Conservation (phyloP, 768 basidiomycete species). For the Tricholomella constricta region DNA sequence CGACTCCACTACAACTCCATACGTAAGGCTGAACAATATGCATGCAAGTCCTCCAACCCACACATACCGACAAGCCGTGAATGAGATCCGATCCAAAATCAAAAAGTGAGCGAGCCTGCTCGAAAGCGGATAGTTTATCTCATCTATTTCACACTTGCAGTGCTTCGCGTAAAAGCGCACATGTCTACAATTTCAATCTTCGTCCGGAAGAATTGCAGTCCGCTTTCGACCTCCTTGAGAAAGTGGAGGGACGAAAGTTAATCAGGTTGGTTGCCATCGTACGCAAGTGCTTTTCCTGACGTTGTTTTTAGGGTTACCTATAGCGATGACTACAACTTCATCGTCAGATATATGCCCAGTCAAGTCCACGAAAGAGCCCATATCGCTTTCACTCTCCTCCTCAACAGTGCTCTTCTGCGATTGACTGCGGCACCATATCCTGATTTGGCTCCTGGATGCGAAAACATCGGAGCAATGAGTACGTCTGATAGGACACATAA, state of each 20-base stretch:
- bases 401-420: too few relatives aligned
- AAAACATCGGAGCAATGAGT: conserved; percentile 9
- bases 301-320: conserved; percentile 20
- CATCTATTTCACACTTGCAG: conserved; percentile 9
- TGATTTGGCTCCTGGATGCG: too few relatives aligned
- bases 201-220: too few relatives aligned
- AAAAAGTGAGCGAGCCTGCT: conserved; percentile 14
- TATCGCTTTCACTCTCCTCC: too few relatives aligned
- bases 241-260: not conserved
- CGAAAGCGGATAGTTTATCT: conserved; percentile 10
- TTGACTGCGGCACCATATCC: too few relatives aligned
- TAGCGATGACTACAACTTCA: conserved; percentile 21
- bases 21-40: too few relatives aligned
- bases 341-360: conserved; percentile 19
- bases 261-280: conserved; percentile 15
- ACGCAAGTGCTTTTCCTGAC: conserved; percentile 11
- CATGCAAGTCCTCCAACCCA: too few relatives aligned
- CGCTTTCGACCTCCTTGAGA: too few relatives aligned
- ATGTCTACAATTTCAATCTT: conserved; percentile 6
- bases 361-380: not conserved
- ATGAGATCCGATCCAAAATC: not conserved
- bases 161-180: conserved; percentile 4
- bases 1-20: too few relatives aligned
- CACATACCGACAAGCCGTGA: too few relatives aligned
- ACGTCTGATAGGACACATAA: conserved; percentile 9